These are phyloP conservation scores for Saprolegnia diclina DNA, from an alignment of 352 stramenopile species.

Conservation along the genomic window DNA sequence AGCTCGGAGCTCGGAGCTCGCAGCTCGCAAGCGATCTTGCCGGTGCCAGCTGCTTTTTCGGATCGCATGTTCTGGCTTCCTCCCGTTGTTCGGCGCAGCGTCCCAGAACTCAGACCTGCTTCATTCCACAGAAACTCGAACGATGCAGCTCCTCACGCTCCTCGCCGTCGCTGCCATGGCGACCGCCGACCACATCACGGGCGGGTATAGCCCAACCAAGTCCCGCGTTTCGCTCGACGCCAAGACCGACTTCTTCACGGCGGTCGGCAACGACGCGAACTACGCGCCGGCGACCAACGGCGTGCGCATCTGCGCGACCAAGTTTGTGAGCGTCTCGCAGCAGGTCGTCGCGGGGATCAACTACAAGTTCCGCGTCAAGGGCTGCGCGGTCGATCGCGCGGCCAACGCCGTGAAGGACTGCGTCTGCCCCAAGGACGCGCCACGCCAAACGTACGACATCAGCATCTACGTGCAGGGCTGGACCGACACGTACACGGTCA, in stretches of 20 bases:
- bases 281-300: slow-evolving; percentile 15
- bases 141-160: too few relatives aligned
- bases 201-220: too few relatives aligned
- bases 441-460: slow-evolving; percentile 35
- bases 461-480: slow-evolving; percentile 54
- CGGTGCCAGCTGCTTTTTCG: too few relatives aligned
- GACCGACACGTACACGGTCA: slow-evolving; percentile 58
- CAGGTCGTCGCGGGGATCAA: slow-evolving; percentile 73
- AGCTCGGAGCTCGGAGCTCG: too few relatives aligned
- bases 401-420: neutral
- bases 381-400: slow-evolving; percentile 31
- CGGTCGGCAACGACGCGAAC: neutral
- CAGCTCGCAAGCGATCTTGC: too few relatives aligned
- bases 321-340: slow-evolving; percentile 38
- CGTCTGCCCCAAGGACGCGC: neutral
- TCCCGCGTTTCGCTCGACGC: neutral
- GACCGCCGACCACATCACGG: too few relatives aligned
- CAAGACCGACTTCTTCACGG: slow-evolving; percentile 6
- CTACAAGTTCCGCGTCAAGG: slow-evolving; percentile 60
- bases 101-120: too few relatives aligned
- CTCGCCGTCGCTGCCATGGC: too few relatives aligned
- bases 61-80: too few relatives aligned
- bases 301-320: slow-evolving; percentile 28
- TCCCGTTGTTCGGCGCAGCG: too few relatives aligned
- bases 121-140: too few relatives aligned